Evolutionary conservation across 2,329 filamentous ascomycete species (phyloP), one percentile per base, ranked within the genome.

Genomic region (Fonsecaea multimorphosa): DNA sequence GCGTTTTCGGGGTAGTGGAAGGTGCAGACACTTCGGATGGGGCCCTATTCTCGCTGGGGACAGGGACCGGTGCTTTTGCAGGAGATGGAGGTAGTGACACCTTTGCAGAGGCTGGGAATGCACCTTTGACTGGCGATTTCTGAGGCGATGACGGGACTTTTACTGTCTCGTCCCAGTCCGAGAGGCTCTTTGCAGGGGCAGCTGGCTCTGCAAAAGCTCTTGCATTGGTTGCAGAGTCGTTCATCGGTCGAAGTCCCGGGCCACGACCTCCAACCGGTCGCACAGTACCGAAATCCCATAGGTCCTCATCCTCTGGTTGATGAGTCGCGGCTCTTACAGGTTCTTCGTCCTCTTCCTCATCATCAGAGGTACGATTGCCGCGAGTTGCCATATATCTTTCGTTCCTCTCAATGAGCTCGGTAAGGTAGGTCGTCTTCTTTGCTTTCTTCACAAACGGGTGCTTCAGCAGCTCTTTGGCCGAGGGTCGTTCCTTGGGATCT

Each of bases 231-330:
- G 89, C 90, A 34, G 90, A 89, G 66, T 93, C 91, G 70, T 91
- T 93, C 88, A 97, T 87, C 0, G 88, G 83, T 71, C 90, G 85
- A 56, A 91, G 81, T 2, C 89, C 89, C 53, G 86, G 75, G 32
- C 84, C 84, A 67, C 88, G 87, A 31, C 87, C 85, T 61, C 89
- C 86, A n/a, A 89, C 88, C 5, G 96, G 89, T 63, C 93, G 86
- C 59, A 99, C 92, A 0, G 95, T 99, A 51, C 95, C 95, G 81
- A 99, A 99, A 77, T 99, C 95, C 95, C 95, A 99, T 75, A 98
- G 87, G 76, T 98, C 95, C 76, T 97, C 92, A 36, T 90, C 85
- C 64, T 89, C 85, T 63, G 83, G 78, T 55, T 83, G 78, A 22
- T 81, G 79, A 12, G 83, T 80, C 54, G 86, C 53, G 65, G 61